Evolutionary conservation across 2,329 filamentous ascomycete species (phyloP).

Genomic region (Stemphylium lycopersici): DNA sequence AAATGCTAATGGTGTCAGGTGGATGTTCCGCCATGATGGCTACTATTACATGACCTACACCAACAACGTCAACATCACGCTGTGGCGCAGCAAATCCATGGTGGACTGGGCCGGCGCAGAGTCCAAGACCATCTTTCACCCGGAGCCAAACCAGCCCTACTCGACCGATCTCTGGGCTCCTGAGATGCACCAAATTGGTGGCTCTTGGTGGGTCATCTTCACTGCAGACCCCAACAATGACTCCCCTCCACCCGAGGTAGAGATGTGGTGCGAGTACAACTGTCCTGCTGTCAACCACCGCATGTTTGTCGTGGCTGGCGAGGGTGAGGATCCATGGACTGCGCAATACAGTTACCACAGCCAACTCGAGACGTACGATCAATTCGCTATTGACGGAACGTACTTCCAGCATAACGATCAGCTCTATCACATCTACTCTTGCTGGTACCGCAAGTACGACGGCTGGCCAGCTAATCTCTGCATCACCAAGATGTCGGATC

Average conservation of each 20-base stretch:
- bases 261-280: conserved; percentile 57
- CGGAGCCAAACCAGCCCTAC: conserved; percentile 52
- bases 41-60: conserved; percentile 56
- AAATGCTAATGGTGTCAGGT: conserved; percentile 30
- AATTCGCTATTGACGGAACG: conserved; percentile 62
- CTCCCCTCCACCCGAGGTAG: conserved; percentile 54
- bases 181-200: conserved; percentile 56
- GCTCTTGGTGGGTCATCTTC: conserved; percentile 60
- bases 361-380: conserved; percentile 58
- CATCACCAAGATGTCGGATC: conserved; percentile 57
- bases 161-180: conserved; percentile 59
- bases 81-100: conserved; percentile 50
- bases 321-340: conserved; percentile 53
- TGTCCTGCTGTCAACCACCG: conserved; percentile 59
- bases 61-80: conserved; percentile 52
- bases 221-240: conserved; percentile 58
- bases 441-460: conserved; percentile 53
- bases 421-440: conserved; percentile 50
- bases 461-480: conserved; percentile 61
- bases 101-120: conserved; percentile 56
- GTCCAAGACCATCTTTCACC: conserved; percentile 51
- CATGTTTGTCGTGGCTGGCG: conserved; percentile 58
- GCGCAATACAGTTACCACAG: conserved; percentile 54
- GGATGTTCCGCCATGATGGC: conserved; percentile 50
- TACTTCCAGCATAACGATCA: conserved; percentile 54